Base-by-base conservation (phyloP, 2,329 filamentous ascomycete genomes). In the Fusarium sp. region DNA sequence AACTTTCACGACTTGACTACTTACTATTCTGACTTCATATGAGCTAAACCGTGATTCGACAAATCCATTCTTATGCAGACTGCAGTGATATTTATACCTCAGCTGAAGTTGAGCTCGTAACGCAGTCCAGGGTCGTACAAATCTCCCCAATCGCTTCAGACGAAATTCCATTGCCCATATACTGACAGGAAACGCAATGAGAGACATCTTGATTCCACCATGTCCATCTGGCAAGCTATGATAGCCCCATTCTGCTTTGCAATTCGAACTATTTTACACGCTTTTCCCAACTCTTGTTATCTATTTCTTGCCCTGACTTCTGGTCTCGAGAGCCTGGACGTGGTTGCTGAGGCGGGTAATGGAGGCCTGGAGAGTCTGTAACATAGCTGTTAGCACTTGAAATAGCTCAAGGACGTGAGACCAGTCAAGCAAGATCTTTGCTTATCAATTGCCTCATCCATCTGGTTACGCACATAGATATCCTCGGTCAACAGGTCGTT, bases 401-500 rank as follows among this genome's bases (percentile, higher is more conserved):
- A 36, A 12, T 45, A 17, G 8, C 24, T 26, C 30, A 24, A n/a
- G 17, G 21, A 32, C 19, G 24, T 21, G 19, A 43, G 28, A 26
- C 8, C 9, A 45, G 44, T 30, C 19, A 24, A 57, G 58, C 30
- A 55, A 26, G 38, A 28, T 19, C 32, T 14, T 24, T 40, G 17
- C 43, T 32, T 47, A 40, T 55, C 52, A 42, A 55, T 51, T 51
- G 52, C 40, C 50, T 45, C 32, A 21, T 60, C 52, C 39, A 38
- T 30, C 39, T 60, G 54, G 58, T 48, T 43, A 90, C 93, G 80
- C 87, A 97, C 95, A 81, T 95, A 95, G 78, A 98, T 97, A 81
- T 98, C 95, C 81, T 97, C 94, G 63, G 91, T 95, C 80, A 98
- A 83, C 76, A 97, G 86, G 81, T 97, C 92, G 83, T 97, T 98